Evolutionary conservation across 805 yeast species (phyloP), one percentile per base, ranked within the genome.

Genomic region (Candida multigemmis): DNA sequence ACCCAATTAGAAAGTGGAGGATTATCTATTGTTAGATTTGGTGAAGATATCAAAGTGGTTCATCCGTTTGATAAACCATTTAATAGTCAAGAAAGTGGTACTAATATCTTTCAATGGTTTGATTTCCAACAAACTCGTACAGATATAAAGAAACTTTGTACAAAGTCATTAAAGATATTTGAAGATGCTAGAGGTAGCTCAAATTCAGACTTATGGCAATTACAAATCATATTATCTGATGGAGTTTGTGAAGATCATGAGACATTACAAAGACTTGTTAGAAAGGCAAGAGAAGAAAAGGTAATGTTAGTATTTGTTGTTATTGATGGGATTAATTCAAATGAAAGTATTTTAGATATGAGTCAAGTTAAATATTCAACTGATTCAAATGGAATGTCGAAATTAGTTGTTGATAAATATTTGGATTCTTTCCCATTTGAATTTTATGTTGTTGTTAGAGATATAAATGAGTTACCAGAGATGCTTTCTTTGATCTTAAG

Each of bases 201-300:
- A 8, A 56, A 53, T 38, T 44, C 60, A 21, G 95, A 84, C 35
- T 65, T 84, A 48, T 91, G 97, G 96, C 95, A 85, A 55, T 65
- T 91, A 38, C 85, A 93, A 50, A 85, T 91, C 31, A 80, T 91
- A 33, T 68, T 91, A 17, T 85, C 96, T 2, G 99, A 91, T 59
- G 99, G 99, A 56, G 84, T 91, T 25, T 86, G 96, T 48, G 99
- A 91, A 53, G 93, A 87, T 50, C 98, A 91, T 50, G 86, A 69
- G 16, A 74, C 80, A 0, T 64, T 91, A 26, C 76, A 81, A 38
- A 67, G 89, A 37, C 65, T 91, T 40, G 96, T 89, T 4, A 77
- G 98, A 42, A 73, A 73, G 38, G 97, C 97, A 2, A 69, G 94
- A 41, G 97, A 91, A 42, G 83, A 84, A 40, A 79, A 77, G 44